A percentile compares a stretch with the other conserved stretches of the same genome.
phyloP scores from a whole-genome alignment of 768 basidiomycete genomes.

The Lentinus tigrinus region DNA sequence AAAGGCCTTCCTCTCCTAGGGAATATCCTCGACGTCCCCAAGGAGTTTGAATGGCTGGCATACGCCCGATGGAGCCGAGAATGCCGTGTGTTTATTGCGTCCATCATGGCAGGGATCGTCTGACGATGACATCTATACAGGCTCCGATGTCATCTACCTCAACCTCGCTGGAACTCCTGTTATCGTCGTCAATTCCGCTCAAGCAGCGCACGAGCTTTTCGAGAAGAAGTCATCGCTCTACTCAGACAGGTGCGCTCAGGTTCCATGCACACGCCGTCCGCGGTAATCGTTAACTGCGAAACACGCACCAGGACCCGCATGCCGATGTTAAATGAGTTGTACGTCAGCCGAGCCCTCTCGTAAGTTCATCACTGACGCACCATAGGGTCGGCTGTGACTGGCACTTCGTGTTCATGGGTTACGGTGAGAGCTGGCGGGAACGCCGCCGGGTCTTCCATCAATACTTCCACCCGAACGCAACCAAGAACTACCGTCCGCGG shows the following conservation, averaged over 20 bases:
- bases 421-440: slow-evolving; percentile 42
- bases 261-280: neutral
- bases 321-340: slow-evolving; percentile 30
- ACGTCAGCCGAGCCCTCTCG: slow-evolving; percentile 1
- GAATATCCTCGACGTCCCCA: slow-evolving; percentile 24
- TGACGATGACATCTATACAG: slow-evolving; percentile 4
- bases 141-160: slow-evolving; percentile 26
- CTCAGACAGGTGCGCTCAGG: slow-evolving; percentile 27
- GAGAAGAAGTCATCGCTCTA: slow-evolving; percentile 30
- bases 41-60: slow-evolving; percentile 19
- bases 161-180: slow-evolving; percentile 25
- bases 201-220: slow-evolving; percentile 30
- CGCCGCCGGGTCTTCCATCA: slow-evolving; percentile 41
- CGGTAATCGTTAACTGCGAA: neutral
- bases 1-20: slow-evolving; percentile 24
- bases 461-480: slow-evolving; percentile 39
- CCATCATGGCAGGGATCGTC: neutral
- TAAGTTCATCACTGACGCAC: neutral
- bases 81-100: slow-evolving; percentile 7
- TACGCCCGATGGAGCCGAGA: slow-evolving; percentile 19
- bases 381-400: slow-evolving; percentile 43
- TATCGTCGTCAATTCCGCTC: slow-evolving; percentile 28
- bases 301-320: slow-evolving; percentile 13
- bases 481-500: slow-evolving; percentile 30
- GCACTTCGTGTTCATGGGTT: slow-evolving; percentile 40